Percentiles rank a stretch among this genome's conserved stretches.
These are phyloP conservation scores for Xylariaceae sp. DNA, from an alignment of 2,329 filamentous ascomycete genomes.

Conservation along the genomic window DNA sequence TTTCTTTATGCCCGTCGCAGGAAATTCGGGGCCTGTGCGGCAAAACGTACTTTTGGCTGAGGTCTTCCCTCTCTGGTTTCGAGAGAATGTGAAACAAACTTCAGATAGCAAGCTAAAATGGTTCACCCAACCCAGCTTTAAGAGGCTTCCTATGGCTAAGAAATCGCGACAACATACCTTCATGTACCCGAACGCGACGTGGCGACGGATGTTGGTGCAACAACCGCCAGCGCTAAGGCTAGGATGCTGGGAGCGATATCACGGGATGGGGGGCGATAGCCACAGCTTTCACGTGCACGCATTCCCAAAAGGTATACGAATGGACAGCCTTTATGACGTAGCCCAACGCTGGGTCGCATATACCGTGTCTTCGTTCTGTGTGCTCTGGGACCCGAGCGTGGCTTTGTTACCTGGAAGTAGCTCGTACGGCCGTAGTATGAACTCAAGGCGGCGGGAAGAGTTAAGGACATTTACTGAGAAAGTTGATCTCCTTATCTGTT, in stretches of 20 bases:
- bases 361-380: neutral
- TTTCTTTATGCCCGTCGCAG: conserved; percentile 1
- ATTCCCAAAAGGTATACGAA: conserved; percentile 1
- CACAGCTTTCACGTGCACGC: neutral
- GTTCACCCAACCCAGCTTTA: neutral
- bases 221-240: conserved; percentile 6
- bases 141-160: conserved; percentile 1
- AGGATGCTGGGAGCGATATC: neutral
- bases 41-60: conserved; percentile 6
- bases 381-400: neutral
- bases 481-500: neutral
- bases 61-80: conserved; percentile 6
- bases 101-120: neutral
- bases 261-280: neutral
- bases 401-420: no score
- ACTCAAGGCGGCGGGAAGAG: neutral
- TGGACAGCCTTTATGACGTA: neutral
- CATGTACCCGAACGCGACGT: conserved; percentile 3
- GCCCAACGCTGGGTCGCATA: neutral
- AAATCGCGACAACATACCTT: conserved; percentile 1
- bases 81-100: neutral
- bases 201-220: conserved; percentile 14
- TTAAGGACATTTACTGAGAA: neutral
- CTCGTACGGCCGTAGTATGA: no score
- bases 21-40: neutral